These are phyloP conservation scores for Cladosporium sp. DNA, from an alignment of 2,329 filamentous ascomycete genomes.

Conservation along the genomic window DNA sequence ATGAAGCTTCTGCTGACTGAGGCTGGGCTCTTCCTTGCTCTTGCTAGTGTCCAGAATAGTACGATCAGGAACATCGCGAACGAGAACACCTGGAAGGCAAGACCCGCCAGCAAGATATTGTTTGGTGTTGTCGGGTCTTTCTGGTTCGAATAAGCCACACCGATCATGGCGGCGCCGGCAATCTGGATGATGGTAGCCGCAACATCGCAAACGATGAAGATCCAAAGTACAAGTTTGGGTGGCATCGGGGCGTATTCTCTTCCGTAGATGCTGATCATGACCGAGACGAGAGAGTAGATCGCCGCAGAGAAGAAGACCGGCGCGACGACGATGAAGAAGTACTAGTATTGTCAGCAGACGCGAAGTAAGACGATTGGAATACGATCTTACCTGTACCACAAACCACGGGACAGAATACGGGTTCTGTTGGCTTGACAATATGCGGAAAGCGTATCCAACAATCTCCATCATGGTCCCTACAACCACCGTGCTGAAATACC, in stretches of 20 bases:
- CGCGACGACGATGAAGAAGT: slow-evolving; percentile 59
- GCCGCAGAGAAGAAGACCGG: slow-evolving; percentile 56
- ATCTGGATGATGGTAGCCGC: slow-evolving; percentile 53
- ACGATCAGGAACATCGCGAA: slow-evolving; percentile 49
- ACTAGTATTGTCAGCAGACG: slow-evolving; percentile 22
- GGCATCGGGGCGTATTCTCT: slow-evolving; percentile 42
- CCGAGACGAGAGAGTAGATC: slow-evolving; percentile 53
- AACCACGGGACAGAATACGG: slow-evolving; percentile 55
- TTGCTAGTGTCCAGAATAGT: slow-evolving; percentile 39
- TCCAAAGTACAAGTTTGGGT: slow-evolving; percentile 47
- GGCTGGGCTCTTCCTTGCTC: slow-evolving; percentile 29
- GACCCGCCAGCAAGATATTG: slow-evolving; percentile 52
- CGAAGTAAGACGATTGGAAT: not conserved
- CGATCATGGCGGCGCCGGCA: slow-evolving; percentile 52
- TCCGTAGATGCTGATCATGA: slow-evolving; percentile 46
- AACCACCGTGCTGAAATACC: slow-evolving; percentile 47
- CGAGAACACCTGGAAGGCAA: slow-evolving; percentile 52
- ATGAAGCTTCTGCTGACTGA: slow-evolving; percentile 39
- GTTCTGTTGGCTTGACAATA: slow-evolving; percentile 46
- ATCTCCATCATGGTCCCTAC: slow-evolving; percentile 47
- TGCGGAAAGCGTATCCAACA: slow-evolving; percentile 48
- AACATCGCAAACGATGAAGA: slow-evolving; percentile 54
- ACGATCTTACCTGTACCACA: slow-evolving; percentile 38
- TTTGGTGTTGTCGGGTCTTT: slow-evolving; percentile 50
- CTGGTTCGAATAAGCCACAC: slow-evolving; percentile 45